These are phyloP conservation scores for Leptoxyphium fumago DNA, from an alignment of 2,329 filamentous ascomycete species.

Conservation along the genomic window DNA sequence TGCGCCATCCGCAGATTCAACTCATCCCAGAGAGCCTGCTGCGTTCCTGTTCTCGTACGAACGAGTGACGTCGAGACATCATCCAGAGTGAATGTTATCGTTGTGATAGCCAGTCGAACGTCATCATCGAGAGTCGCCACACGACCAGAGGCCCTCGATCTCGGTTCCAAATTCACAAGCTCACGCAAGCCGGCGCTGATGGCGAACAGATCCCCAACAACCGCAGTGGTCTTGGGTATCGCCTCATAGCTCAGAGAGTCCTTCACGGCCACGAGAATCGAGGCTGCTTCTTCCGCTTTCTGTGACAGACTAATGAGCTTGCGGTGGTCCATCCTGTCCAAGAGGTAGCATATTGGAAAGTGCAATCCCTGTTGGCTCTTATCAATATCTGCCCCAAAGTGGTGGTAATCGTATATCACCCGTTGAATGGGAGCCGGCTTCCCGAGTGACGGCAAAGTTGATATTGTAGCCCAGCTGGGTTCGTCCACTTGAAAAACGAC, in stretches of 20 bases:
- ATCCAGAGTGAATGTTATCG: slow-evolving; percentile 36
- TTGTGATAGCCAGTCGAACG: slow-evolving; percentile 33
- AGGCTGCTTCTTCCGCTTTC: slow-evolving; percentile 38
- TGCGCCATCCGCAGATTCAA: slow-evolving; percentile 31
- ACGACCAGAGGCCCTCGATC: slow-evolving; percentile 24
- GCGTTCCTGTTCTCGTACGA: slow-evolving; percentile 24
- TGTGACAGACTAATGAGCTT: slow-evolving; percentile 27
- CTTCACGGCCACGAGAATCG: slow-evolving; percentile 35
- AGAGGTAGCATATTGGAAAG: no score
- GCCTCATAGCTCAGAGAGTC: slow-evolving; percentile 35
- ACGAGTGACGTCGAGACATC: slow-evolving; percentile 34
- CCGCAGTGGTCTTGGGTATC: slow-evolving; percentile 34
- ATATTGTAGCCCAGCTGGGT: no score
- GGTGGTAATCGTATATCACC: no score
- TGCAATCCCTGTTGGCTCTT: no score
- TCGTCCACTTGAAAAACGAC: no score
- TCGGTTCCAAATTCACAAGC: slow-evolving; percentile 30
- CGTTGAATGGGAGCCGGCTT: no score
- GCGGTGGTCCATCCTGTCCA: neutral
- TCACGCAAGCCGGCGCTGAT: slow-evolving; percentile 37
- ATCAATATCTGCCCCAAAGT: no score
- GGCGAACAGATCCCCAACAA: slow-evolving; percentile 40
- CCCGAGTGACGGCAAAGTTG: no score
- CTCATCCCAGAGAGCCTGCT: slow-evolving; percentile 37
- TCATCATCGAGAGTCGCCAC: slow-evolving; percentile 31